Base-by-base conservation (phyloP, 192 early-diverging fungal species). In the Coemansia nantahalensis region DNA sequence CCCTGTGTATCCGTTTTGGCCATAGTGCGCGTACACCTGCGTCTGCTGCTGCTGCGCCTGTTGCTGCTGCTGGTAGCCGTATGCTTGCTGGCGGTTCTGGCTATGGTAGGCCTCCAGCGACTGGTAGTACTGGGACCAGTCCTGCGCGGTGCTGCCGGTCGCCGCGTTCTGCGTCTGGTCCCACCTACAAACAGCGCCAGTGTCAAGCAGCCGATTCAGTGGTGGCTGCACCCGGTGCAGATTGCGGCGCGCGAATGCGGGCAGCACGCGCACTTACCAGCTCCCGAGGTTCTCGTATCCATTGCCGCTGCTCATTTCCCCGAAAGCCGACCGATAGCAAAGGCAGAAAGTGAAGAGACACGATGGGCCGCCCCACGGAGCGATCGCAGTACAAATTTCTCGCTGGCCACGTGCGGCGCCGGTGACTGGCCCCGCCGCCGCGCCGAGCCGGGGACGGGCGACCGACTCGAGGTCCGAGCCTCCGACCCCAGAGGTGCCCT, bases 121-220 rank as follows among this genome's bases (percentile, higher is more conserved):
- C 51, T 75, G 64, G 43, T 75, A 75, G 30, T 75, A 75, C 28
- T 67, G 64, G 18, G 71, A 47, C 71, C 71, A 75, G 54, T 75
- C 59, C 48, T 70, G 59, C 11, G 59, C 48, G 49, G 30, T 30
- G 8, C 38, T 51, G 50, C 18, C 22, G 13, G 38, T 35, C 18
- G 38, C 26, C 18, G 32, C 34, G 31, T 32, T 35, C 45, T 62
- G 59, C 11, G 38, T 16, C 38, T 75, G 71, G 39, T 59, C 51
- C 71, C 71, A 75, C 64, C 71, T 75, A 75, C 18, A 54, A 28
- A 28, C n/a, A n/a, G n/a, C n/a, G n/a, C n/a, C n/a, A n/a, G n/a
- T n/a, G n/a, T n/a, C n/a, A n/a, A n/a, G n/a, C n/a, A n/a, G n/a
- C n/a, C n/a, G n/a, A n/a, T n/a, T n/a, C n/a, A n/a, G n/a, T n/a